phyloP scores from a whole-genome alignment of 1,284 basidiomycete species.

The Ustilago vetiveriae region DNA sequence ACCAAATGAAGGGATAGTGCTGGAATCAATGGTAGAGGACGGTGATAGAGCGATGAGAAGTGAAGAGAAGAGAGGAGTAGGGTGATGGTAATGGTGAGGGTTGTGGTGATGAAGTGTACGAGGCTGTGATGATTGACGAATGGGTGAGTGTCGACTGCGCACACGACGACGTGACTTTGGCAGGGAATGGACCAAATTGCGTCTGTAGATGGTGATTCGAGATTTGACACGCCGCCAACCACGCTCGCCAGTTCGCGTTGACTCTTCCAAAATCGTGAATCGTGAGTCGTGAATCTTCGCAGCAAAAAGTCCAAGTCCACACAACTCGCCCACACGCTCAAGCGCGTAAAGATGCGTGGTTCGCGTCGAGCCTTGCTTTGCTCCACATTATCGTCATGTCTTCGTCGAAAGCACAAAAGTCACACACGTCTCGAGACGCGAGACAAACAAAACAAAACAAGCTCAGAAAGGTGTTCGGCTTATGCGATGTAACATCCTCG shows the following conservation, averaged over 20 bases:
- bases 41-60: too few relatives aligned
- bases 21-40: too few relatives aligned
- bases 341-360: conserved; percentile 31
- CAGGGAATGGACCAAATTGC: too few relatives aligned
- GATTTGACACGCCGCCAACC: conserved; percentile 9
- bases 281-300: too few relatives aligned
- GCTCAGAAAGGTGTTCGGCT: too few relatives aligned
- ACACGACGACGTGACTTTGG: too few relatives aligned
- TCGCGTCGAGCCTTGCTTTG: conserved; percentile 8
- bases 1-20: background rate
- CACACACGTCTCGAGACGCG: too few relatives aligned
- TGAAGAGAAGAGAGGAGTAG: conserved; percentile 4
- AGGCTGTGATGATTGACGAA: background rate
- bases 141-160: background rate
- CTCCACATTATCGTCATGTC: conserved; percentile 32
- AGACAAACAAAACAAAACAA: conserved; percentile 54
- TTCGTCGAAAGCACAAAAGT: background rate
- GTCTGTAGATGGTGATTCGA: conserved; percentile 12
- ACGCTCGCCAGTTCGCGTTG: background rate
- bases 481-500: too few relatives aligned
- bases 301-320: conserved; percentile 5
- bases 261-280: too few relatives aligned
- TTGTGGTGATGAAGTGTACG: too few relatives aligned
- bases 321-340: background rate
- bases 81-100: conserved; percentile 18